phyloP scores from a whole-genome alignment of 805 yeast species.

The fission yeast (Schizosaccharomyces pombe) region DNA sequence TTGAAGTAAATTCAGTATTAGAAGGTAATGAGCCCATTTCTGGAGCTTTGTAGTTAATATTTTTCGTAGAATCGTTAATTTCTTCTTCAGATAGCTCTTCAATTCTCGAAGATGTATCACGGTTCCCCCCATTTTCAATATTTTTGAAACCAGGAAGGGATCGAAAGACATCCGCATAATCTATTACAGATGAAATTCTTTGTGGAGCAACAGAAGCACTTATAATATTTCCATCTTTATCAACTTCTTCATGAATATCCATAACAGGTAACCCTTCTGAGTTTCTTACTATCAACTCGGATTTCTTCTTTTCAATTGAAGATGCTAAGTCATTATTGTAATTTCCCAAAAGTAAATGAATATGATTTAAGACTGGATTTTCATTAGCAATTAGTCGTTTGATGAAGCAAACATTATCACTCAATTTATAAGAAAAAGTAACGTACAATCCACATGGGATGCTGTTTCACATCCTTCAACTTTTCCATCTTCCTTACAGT shows the following conservation, averaged over 20 bases:
- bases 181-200: neutral
- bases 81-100: neutral
- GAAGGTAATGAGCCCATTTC: no score
- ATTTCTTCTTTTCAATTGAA: neutral
- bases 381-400: no score
- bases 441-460: no score
- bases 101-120: no score
- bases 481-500: no score
- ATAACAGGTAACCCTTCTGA: neutral
- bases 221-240: neutral
- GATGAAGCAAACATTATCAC: no score
- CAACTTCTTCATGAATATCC: slow-evolving; percentile 2
- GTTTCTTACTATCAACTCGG: neutral
- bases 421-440: no score
- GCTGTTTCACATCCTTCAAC: no score
- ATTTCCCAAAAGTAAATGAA: neutral
- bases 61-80: no score
- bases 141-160: neutral
- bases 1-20: no score
- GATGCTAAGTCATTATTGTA: neutral
- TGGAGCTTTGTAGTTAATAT: no score
- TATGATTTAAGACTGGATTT: neutral
- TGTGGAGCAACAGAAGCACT: neutral
- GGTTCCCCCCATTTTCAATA: no score
- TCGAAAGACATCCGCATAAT: neutral